Base-by-base conservation (phyloP, 306 rosid genomes). In the Cucurbita pepo region DNA sequence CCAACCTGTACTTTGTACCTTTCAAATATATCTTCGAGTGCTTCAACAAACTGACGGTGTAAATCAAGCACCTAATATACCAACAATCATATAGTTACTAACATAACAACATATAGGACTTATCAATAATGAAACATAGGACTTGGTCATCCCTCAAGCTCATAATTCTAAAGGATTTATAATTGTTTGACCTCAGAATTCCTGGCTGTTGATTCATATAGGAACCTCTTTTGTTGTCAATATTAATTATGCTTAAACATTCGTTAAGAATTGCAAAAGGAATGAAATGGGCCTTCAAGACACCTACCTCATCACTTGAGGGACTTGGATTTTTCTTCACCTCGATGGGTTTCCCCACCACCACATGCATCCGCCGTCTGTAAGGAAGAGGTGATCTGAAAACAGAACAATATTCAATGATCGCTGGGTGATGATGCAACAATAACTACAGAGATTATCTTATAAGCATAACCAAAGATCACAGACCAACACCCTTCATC, bases 291-390 rank as follows among this genome's bases (percentile, higher is more conserved):
- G 40, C 43, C 16, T 61, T 37, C 47, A 22, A 51, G 41, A 22
- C 67, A 64, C 38, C 57, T 81, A 83, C 90, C 87, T 86, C 83
- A 56, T 83, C 96, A 60, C 55, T 54, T 21, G 91, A 79, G 71
- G 98, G 98, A 40, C 88, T 84, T 74, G 91, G 90, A 84, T 80
- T 93, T 82, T 81, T 87, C 69, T 78, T 76, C 41, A 90, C 34
- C 78, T 84, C 88, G 53, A 90, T 93, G 71, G 98, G 97, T 75
- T 77, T 87, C 38, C 98, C 98, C 55, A 93, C 97, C 19, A 85
- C 96, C 79, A 90, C 89, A 74, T 87, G 87, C 96, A 93, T 87
- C 51, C 88, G 90, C 61, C 50, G 81, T 69, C 86, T 86, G 67
- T 59, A 83, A 10, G 98, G 98, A 45, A 93, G 16, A 53, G 98